phyloP scores from a whole-genome alignment of 2,329 filamentous ascomycete species.

The Bipolaris gigantea region DNA sequence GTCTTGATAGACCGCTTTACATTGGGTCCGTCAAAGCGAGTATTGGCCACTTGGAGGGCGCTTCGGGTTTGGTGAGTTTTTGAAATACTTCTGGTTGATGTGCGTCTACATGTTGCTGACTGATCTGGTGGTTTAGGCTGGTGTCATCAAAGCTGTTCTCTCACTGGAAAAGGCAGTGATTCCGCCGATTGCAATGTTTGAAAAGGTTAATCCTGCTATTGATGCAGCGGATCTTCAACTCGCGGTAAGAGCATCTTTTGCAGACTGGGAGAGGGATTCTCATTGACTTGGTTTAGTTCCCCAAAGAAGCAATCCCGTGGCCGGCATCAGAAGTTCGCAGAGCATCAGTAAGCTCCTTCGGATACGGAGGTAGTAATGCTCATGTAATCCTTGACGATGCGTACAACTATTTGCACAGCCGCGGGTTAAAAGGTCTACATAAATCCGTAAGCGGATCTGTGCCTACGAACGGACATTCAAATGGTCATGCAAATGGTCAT shows the following conservation, averaged over 20 bases:
- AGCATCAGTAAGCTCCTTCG: slow-evolving; percentile 20
- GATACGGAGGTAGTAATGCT: slow-evolving; percentile 17
- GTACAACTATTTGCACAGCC: slow-evolving; percentile 4
- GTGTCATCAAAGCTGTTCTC: slow-evolving; percentile 26
- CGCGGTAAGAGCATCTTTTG: background rate
- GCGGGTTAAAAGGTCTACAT: background rate
- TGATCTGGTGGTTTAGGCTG: background rate
- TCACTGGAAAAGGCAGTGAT: slow-evolving; percentile 39
- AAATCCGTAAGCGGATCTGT: background rate
- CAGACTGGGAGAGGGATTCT: background rate
- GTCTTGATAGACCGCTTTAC: background rate
- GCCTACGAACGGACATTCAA: background rate
- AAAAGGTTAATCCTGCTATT: slow-evolving; percentile 17
- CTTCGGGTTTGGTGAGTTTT: slow-evolving; percentile 12
- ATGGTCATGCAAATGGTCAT: background rate
- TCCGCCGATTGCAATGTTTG: slow-evolving; percentile 30
- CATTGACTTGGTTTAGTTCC: background rate
- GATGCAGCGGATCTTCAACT: slow-evolving; percentile 11
- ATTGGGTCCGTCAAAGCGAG: slow-evolving; percentile 24
- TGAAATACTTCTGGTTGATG: background rate
- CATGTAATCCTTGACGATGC: slow-evolving; percentile 23
- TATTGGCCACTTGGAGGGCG: slow-evolving; percentile 23
- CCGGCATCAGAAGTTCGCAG: slow-evolving; percentile 1
- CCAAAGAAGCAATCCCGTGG: background rate
- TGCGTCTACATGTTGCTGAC: background rate